These are phyloP conservation scores for Penicillium vulpinum DNA, from an alignment of 2,329 filamentous ascomycete genomes.

Conservation along the genomic window DNA sequence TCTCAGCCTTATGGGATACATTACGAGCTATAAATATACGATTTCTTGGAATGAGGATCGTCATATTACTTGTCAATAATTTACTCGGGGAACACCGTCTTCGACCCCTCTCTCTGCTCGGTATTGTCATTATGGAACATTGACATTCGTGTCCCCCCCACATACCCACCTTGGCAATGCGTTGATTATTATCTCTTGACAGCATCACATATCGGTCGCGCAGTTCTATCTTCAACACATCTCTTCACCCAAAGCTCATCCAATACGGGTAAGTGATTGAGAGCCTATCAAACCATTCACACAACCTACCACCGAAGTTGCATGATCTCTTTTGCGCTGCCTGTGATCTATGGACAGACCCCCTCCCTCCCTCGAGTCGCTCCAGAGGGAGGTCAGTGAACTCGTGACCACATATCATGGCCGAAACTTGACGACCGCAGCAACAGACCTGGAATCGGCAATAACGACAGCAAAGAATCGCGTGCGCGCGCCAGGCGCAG, in stretches of 20 bases:
- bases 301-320: background rate
- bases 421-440: background rate
- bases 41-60: background rate
- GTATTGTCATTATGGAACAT: constrained; percentile 6
- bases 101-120: constrained; percentile 4
- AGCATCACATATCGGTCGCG: background rate
- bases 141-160: background rate
- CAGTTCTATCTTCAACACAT: background rate
- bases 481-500: background rate
- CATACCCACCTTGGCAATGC: constrained; percentile 7
- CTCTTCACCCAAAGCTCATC: background rate
- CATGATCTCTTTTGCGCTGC: background rate
- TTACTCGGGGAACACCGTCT: background rate
- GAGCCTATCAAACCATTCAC: background rate
- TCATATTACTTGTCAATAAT: background rate
- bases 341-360: constrained; percentile 5
- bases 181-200: no score
- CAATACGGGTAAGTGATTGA: background rate
- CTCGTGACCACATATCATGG: background rate
- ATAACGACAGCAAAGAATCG: background rate
- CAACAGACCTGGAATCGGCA: background rate
- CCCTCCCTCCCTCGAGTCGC: background rate
- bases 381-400: constrained; percentile 1
- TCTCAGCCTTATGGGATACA: background rate
- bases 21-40: background rate